Conservation (phyloP, 495 filamentous ascomycete genomes). For the Amorphotheca resinae region DNA sequence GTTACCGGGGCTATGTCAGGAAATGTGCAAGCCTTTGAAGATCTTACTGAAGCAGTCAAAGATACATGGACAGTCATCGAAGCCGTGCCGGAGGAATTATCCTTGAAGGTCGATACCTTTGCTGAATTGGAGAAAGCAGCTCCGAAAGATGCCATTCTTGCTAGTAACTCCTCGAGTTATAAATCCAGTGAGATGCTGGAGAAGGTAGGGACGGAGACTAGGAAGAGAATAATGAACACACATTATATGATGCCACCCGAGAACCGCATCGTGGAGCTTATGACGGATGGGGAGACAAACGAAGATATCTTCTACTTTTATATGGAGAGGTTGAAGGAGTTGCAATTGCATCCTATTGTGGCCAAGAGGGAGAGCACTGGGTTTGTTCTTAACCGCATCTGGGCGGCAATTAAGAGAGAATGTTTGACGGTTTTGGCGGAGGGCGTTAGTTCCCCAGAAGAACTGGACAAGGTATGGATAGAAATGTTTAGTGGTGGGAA, state of each 20-base stretch:
- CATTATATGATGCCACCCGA: constrained; percentile 39
- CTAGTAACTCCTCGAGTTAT: constrained; percentile 38
- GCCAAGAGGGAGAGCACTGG: constrained; percentile 38
- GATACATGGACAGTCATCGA: constrained; percentile 41
- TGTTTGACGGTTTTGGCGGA: constrained; percentile 37
- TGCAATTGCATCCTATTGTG: constrained; percentile 30
- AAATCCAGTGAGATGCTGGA: constrained; percentile 33
- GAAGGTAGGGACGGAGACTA: constrained; percentile 24
- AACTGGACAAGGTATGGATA: constrained; percentile 35
- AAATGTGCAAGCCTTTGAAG: constrained; percentile 20
- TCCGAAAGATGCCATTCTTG: constrained; percentile 36
- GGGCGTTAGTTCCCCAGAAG: constrained; percentile 32
- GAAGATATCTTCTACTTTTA: constrained; percentile 30
- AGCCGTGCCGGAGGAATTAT: constrained; percentile 39
- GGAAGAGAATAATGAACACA: constrained; percentile 31
- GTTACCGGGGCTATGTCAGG: constrained; percentile 15
- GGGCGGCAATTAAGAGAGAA: constrained; percentile 45
- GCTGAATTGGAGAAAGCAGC: constrained; percentile 31
- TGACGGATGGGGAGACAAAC: constrained; percentile 39
- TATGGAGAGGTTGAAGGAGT: constrained; percentile 27
- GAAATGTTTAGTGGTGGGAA: constrained; percentile 20
- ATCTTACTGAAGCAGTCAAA: constrained; percentile 27
- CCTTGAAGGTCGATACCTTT: constrained; percentile 37
- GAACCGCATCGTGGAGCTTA: constrained; percentile 37
- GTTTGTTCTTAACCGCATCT: constrained; percentile 46